phyloP scores from a whole-genome alignment of 805 yeast genomes.

The Candida michaelii region DNA sequence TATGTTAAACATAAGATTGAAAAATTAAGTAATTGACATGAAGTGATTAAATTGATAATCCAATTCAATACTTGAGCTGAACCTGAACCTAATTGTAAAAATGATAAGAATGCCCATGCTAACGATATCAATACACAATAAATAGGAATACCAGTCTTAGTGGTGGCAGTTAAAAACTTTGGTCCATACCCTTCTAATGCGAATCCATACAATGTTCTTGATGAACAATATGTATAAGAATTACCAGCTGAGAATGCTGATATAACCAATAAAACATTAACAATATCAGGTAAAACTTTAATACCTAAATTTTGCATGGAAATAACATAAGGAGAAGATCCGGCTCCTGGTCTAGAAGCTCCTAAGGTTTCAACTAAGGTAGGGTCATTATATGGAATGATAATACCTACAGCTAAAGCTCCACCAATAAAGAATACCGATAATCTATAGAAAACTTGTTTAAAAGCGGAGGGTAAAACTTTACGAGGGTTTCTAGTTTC shows the following conservation, averaged over 20 bases:
- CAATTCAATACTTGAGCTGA: constrained; percentile 31
- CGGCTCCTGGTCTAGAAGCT: constrained; percentile 65
- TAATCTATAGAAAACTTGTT: constrained; percentile 68
- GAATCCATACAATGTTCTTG: constrained; percentile 48
- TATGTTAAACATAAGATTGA: constrained; percentile 47
- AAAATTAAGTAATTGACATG: constrained; percentile 31
- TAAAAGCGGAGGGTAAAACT: constrained; percentile 75
- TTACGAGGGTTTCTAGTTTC: constrained; percentile 73
- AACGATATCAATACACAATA: constrained; percentile 43
- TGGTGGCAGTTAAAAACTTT: constrained; percentile 40
- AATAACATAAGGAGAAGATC: constrained; percentile 50
- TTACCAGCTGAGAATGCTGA: constrained; percentile 51
- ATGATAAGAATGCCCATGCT: constrained; percentile 61
- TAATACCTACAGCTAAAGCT: constrained; percentile 73
- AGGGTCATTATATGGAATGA: constrained; percentile 71
- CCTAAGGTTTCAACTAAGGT: constrained; percentile 55
- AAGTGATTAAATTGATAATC: constrained; percentile 35
- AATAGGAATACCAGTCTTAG: constrained; percentile 48
- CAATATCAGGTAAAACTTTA: constrained; percentile 43
- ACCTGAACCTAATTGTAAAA: constrained; percentile 52
- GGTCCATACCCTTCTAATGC: constrained; percentile 51
- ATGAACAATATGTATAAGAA: constrained; percentile 47
- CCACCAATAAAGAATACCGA: constrained; percentile 70
- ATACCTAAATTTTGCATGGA: constrained; percentile 50
- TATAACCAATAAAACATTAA: constrained; percentile 42